Conservation (phyloP, 768 basidiomycete species). For the Boletus rubescentipes region DNA sequence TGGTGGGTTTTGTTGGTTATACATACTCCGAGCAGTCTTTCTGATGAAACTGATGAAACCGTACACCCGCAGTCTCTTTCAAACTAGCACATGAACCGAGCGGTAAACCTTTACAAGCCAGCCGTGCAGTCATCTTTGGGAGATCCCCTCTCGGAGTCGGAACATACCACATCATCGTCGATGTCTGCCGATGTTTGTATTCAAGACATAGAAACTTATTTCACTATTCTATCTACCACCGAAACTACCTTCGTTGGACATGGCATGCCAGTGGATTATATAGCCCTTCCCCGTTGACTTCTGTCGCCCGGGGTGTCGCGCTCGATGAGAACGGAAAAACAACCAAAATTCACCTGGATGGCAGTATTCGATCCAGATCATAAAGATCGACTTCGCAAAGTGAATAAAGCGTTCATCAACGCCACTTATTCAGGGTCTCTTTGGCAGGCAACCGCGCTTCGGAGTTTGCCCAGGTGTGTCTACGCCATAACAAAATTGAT, state of each 20-base stretch:
- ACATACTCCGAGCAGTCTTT: background rate
- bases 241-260: background rate
- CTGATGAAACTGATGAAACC: constrained; percentile 6
- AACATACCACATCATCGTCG: background rate
- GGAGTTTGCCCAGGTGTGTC: too few relatives aligned
- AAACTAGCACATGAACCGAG: background rate
- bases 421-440: too few relatives aligned
- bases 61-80: background rate
- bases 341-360: too few relatives aligned
- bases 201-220: background rate
- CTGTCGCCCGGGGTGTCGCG: too few relatives aligned
- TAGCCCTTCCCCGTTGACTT: too few relatives aligned
- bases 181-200: background rate
- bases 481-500: too few relatives aligned
- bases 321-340: too few relatives aligned
- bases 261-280: too few relatives aligned
- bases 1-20: constrained; percentile 7
- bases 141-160: background rate
- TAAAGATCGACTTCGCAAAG: too few relatives aligned
- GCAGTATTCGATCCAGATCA: too few relatives aligned
- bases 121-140: background rate
- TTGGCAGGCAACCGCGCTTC: too few relatives aligned
- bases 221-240: background rate
- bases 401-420: too few relatives aligned
- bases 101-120: background rate